Base-by-base conservation (phyloP, 202 grass and related monocot genomes). In the Dendrocalamus latiflorus region DNA sequence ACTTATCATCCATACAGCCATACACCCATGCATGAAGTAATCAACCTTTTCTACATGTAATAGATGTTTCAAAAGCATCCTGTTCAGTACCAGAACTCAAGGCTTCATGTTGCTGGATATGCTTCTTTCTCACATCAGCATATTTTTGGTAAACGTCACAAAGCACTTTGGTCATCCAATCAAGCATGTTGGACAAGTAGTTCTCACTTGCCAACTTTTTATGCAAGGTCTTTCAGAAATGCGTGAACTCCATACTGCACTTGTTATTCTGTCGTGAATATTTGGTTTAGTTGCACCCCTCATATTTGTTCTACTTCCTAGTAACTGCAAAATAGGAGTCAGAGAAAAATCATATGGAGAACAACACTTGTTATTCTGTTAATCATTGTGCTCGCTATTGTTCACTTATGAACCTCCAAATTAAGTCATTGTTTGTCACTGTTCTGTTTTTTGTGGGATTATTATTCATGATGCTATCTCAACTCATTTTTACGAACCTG, bases 341-440 rank as follows among this genome's bases (percentile, higher is more conserved):
- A n/a, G n/a, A n/a, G n/a, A n/a, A n/a, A n/a, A n/a, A n/a, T n/a
- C n/a, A n/a, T n/a, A n/a, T n/a, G n/a, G n/a, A n/a, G n/a, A n/a
- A n/a, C n/a, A n/a, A n/a, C n/a, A n/a, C n/a, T n/a, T n/a, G n/a
- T n/a, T n/a, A n/a, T n/a, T n/a, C n/a, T n/a, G n/a, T n/a, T n/a
- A n/a, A n/a, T n/a, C n/a, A n/a, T n/a, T n/a, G n/a, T n/a, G n/a
- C n/a, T n/a, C n/a, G n/a, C n/a, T n/a, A n/a, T n/a, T n/a, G n/a
- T n/a, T n/a, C n/a, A n/a, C n/a, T 61, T 65, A 45, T 48, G 5
- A 72, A 83, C 16, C 26, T 74, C 60, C 38, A 66, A 65, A 73
- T 47, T 43, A 1, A 7, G 41, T 65, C 28, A 36, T 74, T 86
- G 20, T 73, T 72, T 67, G n/a, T 14, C 18, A 68, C 8, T 81